Base-by-base conservation (phyloP, 148 eudicot genomes). In the Chenopodium berlandieri region DNA sequence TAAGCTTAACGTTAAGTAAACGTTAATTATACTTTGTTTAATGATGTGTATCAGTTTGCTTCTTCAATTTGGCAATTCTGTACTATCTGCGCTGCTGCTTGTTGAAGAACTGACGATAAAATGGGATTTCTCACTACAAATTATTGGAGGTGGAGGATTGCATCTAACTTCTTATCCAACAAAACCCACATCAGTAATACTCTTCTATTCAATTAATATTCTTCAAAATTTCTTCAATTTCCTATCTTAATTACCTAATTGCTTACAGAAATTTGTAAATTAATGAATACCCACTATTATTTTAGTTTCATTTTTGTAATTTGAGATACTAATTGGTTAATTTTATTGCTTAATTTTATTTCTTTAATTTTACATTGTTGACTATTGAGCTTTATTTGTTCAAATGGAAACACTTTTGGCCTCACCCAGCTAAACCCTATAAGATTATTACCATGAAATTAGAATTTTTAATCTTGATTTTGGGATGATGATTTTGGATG, bases 71-170 rank as follows among this genome's bases (percentile, higher is more conserved):
- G 11, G 65, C 25, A 20, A 20, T 22, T 62, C 10, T 20, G 25
- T 22, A 9, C 27, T 62, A 27, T 22, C 22, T 22, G 27, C 4
- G 9, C 25, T 75, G 63, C 58, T 75, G 37, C 9, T 23, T 30
- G 7, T 60, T 68, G 56, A 37, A 66, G 72, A 77, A n/a, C 48
- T 70, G 62, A 47, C 46, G 8, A 14, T 30, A 71, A 50, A 78
- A 90, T 88, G 92, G 86, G 83, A 76, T 68, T 83, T 67, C 79
- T 88, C 58, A 75, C 81, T 79, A 75, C 89, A 83, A 76, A 81
- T 79, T 82, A 68, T 79, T 75, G 80, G 19, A 77, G 77, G 77
- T 40, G 78, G 47, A 71, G 46, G 47, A 34, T 73, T 34, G 27
- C 79, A 4, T 56, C n/a, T 75, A 69, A 4, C 48, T 47, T 12